Base-by-base conservation (phyloP, 176 grass and related monocot genomes). In the Puya raimondii region DNA sequence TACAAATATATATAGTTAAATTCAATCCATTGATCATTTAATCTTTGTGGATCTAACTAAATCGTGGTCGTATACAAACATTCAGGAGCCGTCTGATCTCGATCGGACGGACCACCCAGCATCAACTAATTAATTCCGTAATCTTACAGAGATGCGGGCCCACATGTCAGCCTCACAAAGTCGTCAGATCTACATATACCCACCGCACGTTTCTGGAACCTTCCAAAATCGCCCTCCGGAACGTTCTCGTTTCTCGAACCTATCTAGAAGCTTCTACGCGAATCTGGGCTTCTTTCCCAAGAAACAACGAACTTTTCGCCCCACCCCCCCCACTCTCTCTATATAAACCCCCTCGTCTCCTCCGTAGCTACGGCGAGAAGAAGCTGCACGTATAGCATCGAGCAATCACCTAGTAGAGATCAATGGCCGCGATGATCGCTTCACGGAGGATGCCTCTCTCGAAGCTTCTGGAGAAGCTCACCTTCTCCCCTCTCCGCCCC, bases 251-350 rank as follows among this genome's bases (percentile, higher is more conserved):
- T 15, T 1, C 2, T 67, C n/a, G 23, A 9, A 9, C 1, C 11
- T 14, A 66, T 86, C 90, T 12, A 42, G 83, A 89, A 89, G 2
- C 29, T 86, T 89, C 90, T 77, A 49, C 70, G 84, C 27, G 53
- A 50, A 72, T 89, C 74, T 20, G 73, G 73, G 64, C 83, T 74
- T 29, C 86, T 72, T 74, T 2, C 23, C 47, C 86, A 88, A 84
- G 86, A 78, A 76, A 79, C 53, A 18, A 58, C 25, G 25, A 26
- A 26, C 25, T 2, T 26, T 23, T 23, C 23, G 23, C 1, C 23
- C 23, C 53, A 16, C 5, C 53, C 14, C 17, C 53, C 16, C 3
- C 53, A 0, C 12, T 23, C 23, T 1, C 22, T 9, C 0, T 22
- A 18, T 76, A 80, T 79, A 82, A 64, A 21, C 47, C 6, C 4